Evolutionary conservation across 2,329 filamentous ascomycete species (phyloP).

Genomic region (Hirsutella rhossiliensis): DNA sequence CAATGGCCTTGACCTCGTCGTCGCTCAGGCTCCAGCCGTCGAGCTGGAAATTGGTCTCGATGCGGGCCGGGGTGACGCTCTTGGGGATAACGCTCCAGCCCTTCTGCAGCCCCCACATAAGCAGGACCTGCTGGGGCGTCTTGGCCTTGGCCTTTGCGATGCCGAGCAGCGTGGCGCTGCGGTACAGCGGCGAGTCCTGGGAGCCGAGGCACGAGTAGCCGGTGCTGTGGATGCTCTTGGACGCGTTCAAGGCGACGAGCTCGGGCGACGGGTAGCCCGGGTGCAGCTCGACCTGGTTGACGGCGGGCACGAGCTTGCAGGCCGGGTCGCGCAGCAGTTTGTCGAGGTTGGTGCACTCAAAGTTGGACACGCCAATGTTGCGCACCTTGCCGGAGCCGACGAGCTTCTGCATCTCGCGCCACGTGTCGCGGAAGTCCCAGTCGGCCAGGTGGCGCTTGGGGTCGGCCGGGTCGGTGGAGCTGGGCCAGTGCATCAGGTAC

Average conservation of each 20-base stretch:
- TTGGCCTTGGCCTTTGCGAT: conserved; percentile 56
- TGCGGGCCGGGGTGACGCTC: conserved; percentile 60
- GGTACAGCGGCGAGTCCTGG: conserved; percentile 57
- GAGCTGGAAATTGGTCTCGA: conserved; percentile 63
- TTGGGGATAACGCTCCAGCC: conserved; percentile 81
- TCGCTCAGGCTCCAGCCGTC: conserved; percentile 62
- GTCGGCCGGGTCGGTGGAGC: conserved; percentile 48
- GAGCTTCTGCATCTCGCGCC: conserved; percentile 63
- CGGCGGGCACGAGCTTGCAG: conserved; percentile 56
- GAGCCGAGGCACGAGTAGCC: conserved; percentile 65
- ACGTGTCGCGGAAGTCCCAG: conserved; percentile 78
- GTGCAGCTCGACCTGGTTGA: conserved; percentile 76
- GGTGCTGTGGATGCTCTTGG: conserved; percentile 64
- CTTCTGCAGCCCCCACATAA: conserved; percentile 71
- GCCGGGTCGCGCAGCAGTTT: conserved; percentile 57
- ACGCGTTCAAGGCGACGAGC: conserved; percentile 58
- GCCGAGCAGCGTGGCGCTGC: conserved; percentile 48
- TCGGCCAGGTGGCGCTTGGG: conserved; percentile 57
- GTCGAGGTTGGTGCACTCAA: conserved; percentile 69
- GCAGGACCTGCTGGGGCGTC: conserved; percentile 62
- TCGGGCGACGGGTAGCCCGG: conserved; percentile 73
- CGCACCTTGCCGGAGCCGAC: conserved; percentile 56
- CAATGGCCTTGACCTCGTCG: conserved; percentile 60
- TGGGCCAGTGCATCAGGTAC: conserved; percentile 64
- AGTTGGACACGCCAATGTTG: conserved; percentile 82